phyloP scores from a whole-genome alignment of 1,284 basidiomycete genomes.

The Lentinula novae-zelandiae region DNA sequence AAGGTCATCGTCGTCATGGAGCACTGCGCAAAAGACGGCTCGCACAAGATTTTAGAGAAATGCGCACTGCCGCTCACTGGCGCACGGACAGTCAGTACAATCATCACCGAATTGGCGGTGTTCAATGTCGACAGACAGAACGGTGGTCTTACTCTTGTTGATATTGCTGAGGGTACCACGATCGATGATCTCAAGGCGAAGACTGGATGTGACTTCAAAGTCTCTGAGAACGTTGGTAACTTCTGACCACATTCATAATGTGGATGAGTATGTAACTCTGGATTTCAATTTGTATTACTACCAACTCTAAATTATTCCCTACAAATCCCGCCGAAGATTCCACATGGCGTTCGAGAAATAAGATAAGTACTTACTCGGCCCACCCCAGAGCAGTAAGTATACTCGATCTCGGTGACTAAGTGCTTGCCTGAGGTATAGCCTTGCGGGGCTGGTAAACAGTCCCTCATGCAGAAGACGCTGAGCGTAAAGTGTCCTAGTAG shows the following conservation, averaged over 20 bases:
- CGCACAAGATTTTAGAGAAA: conserved; percentile 81
- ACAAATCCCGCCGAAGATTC: neutral
- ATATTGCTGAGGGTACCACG: conserved; percentile 80
- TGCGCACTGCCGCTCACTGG: conserved; percentile 89
- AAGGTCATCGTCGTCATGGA: conserved; percentile 88
- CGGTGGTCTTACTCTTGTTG: conserved; percentile 74
- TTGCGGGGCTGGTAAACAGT: too few relatives aligned
- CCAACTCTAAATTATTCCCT: neutral
- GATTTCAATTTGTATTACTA: neutral
- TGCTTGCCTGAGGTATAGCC: too few relatives aligned
- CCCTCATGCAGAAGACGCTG: too few relatives aligned
- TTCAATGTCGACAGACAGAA: conserved; percentile 82
- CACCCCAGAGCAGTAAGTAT: too few relatives aligned
- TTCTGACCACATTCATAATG: neutral
- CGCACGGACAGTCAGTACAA: conserved; percentile 78
- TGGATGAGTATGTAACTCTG: neutral
- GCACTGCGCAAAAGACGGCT: conserved; percentile 87
- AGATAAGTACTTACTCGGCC: too few relatives aligned
- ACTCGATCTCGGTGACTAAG: too few relatives aligned
- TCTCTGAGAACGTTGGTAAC: conserved; percentile 21
- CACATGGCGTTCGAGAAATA: too few relatives aligned
- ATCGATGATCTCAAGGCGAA: conserved; percentile 83
- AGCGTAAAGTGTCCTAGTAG: too few relatives aligned
- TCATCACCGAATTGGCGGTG: conserved; percentile 91
- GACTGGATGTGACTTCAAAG: conserved; percentile 78